Evolutionary conservation across 1,284 basidiomycete genomes (phyloP).

Genomic region (Ganoderma meredithae): DNA sequence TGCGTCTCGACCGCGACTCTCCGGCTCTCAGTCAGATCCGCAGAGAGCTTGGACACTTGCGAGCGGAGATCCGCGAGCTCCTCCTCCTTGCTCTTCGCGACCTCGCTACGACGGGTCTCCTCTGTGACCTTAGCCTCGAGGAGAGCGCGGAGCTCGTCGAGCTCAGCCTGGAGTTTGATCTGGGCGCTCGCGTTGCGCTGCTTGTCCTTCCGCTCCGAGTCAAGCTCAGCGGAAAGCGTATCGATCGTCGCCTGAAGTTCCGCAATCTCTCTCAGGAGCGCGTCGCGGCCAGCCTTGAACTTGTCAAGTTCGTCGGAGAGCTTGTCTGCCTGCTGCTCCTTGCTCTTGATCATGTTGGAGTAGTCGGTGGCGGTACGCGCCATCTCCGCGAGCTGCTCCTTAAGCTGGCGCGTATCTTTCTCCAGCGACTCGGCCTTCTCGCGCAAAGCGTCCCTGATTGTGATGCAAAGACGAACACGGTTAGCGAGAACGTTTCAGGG

Average conservation of each 20-base stretch:
- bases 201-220: slow-evolving; percentile 69
- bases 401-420: slow-evolving; percentile 73
- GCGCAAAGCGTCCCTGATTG: slow-evolving; percentile 65
- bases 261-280: slow-evolving; percentile 64
- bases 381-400: slow-evolving; percentile 83
- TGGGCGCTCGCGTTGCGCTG: slow-evolving; percentile 60
- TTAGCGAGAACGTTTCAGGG: slow-evolving; percentile 18
- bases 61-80: slow-evolving; percentile 82
- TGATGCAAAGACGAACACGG: background rate
- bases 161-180: slow-evolving; percentile 77
- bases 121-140: slow-evolving; percentile 90
- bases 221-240: slow-evolving; percentile 71
- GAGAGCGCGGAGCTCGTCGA: slow-evolving; percentile 85
- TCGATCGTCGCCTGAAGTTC: slow-evolving; percentile 78
- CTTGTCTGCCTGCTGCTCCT: slow-evolving; percentile 75
- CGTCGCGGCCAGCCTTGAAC: slow-evolving; percentile 60
- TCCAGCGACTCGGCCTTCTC: slow-evolving; percentile 69
- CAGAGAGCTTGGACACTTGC: slow-evolving; percentile 67
- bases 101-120: slow-evolving; percentile 84
- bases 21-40: slow-evolving; percentile 67
- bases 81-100: slow-evolving; percentile 87
- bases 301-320: slow-evolving; percentile 65
- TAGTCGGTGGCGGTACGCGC: slow-evolving; percentile 82
- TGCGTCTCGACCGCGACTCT: slow-evolving; percentile 66
- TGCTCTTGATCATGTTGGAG: slow-evolving; percentile 79